phyloP scores from a whole-genome alignment of 306 rosid genomes.

The Nissolia schottii region DNA sequence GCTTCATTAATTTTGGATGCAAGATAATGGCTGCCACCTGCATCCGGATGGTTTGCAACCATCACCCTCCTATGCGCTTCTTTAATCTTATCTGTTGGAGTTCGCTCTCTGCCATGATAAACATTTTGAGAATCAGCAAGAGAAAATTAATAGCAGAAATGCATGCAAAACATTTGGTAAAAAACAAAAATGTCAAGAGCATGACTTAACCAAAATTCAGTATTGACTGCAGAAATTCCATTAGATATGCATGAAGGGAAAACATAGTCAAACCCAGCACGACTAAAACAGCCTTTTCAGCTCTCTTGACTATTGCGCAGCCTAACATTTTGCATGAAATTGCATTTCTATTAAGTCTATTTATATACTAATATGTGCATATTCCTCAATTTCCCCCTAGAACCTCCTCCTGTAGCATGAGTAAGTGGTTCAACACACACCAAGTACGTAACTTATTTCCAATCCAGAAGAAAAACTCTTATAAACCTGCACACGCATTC shows the following conservation, averaged over 20 bases:
- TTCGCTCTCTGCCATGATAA: slow-evolving; percentile 43
- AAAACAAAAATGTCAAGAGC: not conserved
- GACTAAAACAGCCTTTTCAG: not conserved
- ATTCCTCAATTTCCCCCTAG: not conserved
- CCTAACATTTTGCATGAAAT: not conserved
- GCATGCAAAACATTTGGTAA: not conserved
- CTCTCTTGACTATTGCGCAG: not conserved
- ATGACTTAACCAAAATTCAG: not conserved
- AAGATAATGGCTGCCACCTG: slow-evolving; percentile 94
- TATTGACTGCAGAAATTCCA: not conserved
- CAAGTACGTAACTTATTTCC: not conserved
- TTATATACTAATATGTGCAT: too few species aligned
- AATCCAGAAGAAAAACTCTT: not conserved
- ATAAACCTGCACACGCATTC: too few species aligned
- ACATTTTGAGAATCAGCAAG: slow-evolving; percentile 9
- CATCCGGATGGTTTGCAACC: slow-evolving; percentile 97
- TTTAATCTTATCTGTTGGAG: slow-evolving; percentile 60
- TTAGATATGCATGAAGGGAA: not conserved
- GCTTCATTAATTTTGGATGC: slow-evolving; percentile 95
- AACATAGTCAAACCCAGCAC: not conserved
- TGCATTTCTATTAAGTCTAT: too few species aligned
- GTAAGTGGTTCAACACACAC: not conserved
- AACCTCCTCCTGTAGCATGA: too few species aligned
- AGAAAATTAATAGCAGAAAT: not conserved
- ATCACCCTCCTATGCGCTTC: slow-evolving; percentile 96